phyloP scores from a whole-genome alignment of 768 basidiomycete genomes.

The Basidioascus undulatus region DNA sequence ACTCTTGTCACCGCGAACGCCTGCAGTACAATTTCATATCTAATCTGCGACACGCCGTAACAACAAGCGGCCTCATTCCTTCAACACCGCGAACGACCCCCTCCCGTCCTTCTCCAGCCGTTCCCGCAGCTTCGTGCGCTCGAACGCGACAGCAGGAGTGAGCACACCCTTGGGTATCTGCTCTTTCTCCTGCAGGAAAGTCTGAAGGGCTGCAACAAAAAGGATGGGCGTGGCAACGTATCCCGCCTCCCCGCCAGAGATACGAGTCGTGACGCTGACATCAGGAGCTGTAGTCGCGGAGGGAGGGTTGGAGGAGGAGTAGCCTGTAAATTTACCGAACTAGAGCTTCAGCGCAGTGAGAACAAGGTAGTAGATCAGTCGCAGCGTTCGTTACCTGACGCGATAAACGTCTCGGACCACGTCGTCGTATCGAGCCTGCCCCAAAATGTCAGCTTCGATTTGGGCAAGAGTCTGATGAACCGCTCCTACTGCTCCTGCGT shows the following conservation, averaged over 20 bases:
- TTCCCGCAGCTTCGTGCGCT: not conserved
- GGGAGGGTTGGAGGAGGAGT: not conserved
- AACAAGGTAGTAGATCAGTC: not conserved
- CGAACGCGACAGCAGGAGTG: constrained; percentile 5
- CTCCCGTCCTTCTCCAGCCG: not conserved
- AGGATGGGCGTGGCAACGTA: constrained; percentile 4
- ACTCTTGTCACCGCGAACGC: too few relatives aligned
- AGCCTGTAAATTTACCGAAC: not conserved
- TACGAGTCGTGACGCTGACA: not conserved
- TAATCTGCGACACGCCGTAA: too few relatives aligned
- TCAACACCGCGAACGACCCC: too few relatives aligned
- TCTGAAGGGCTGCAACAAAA: not conserved
- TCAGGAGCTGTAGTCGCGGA: not conserved
- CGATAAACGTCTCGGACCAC: constrained; percentile 1
- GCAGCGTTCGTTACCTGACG: not conserved
- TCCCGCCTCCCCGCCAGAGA: constrained; percentile 4
- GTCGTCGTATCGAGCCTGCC: not conserved
- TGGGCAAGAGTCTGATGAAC: not conserved
- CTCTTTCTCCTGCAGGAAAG: not conserved
- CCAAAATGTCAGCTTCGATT: not conserved
- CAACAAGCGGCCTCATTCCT: too few relatives aligned
- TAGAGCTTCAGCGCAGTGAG: not conserved
- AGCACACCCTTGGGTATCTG: not conserved
- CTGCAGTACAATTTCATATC: too few relatives aligned
- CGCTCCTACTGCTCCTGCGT: not conserved